Evolutionary conservation across 2,329 filamentous ascomycete species (phyloP).

Genomic region (Endocalyx cinctus): DNA sequence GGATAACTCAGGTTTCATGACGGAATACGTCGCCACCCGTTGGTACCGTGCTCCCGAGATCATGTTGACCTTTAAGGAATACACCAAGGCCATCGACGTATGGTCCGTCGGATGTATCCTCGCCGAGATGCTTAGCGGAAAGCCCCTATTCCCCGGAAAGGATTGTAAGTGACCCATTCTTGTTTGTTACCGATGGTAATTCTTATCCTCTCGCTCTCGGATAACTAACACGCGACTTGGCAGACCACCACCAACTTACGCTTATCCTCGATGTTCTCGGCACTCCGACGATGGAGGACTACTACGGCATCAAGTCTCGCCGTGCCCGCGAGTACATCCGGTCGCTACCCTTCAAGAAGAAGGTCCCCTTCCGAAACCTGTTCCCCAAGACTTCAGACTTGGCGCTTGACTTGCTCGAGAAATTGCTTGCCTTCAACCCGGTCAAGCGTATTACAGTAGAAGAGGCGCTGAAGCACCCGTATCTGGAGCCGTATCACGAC

Average conservation of each 20-base stretch:
- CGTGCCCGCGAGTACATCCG: slow-evolving; percentile 97
- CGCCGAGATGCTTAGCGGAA: slow-evolving; percentile 97
- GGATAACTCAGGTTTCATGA: slow-evolving; percentile 99
- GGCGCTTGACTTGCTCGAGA: slow-evolving; percentile 89
- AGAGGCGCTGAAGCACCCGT: slow-evolving; percentile 94
- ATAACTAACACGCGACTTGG: too few relatives aligned
- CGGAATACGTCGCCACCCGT: slow-evolving; percentile 97
- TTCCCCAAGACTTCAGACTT: slow-evolving; percentile 99
- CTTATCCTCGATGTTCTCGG: slow-evolving; percentile 95
- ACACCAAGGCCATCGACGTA: slow-evolving; percentile 98
- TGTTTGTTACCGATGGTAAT: background rate
- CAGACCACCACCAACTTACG: slow-evolving; percentile 96
- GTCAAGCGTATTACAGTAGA: slow-evolving; percentile 98
- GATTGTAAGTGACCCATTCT: slow-evolving; percentile 65
- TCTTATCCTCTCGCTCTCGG: too few relatives aligned
- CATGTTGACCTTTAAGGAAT: slow-evolving; percentile 99
- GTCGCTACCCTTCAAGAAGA: slow-evolving; percentile 98
- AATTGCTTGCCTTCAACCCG: slow-evolving; percentile 94
- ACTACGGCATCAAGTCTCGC: slow-evolving; percentile 99
- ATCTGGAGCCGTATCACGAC: slow-evolving; percentile 97
- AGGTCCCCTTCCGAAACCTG: slow-evolving; percentile 93
- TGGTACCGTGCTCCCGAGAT: slow-evolving; percentile 99
- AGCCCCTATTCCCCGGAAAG: slow-evolving; percentile 96
- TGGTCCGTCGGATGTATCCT: slow-evolving; percentile 99
- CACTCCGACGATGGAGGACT: slow-evolving; percentile 99